phyloP scores from a whole-genome alignment of 345 rosid genomes.

The Pugionium cornutum region DNA sequence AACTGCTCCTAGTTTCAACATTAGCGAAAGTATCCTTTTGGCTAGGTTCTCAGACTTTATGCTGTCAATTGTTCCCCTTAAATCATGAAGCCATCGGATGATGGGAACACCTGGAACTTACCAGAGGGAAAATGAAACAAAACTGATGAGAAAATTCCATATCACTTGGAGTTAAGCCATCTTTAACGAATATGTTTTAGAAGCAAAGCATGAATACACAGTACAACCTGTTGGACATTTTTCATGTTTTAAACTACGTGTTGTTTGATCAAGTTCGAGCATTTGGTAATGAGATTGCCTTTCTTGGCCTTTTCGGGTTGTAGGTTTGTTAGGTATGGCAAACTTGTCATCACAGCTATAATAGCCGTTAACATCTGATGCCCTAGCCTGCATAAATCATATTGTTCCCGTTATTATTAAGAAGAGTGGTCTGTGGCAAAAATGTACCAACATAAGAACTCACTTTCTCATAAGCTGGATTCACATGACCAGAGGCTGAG shows the following conservation, averaged over 20 bases:
- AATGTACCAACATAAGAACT: conserved; percentile 35
- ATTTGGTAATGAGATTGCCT: conserved; percentile 41
- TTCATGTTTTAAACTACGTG: conserved; percentile 17
- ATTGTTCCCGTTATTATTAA: conserved; percentile 8
- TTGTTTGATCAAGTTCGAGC: conserved; percentile 30
- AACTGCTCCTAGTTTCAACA: conserved; percentile 53
- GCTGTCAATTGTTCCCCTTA: conserved; percentile 51
- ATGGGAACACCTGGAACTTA: conserved; percentile 47
- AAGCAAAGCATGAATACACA: not conserved
- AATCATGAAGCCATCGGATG: conserved; percentile 45
- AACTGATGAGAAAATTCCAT: too few relatives aligned
- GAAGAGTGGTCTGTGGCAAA: conserved; percentile 4
- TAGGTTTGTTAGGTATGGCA: conserved; percentile 42
- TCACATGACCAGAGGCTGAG: conserved; percentile 42
- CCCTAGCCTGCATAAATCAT: conserved; percentile 50
- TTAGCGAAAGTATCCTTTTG: conserved; percentile 45
- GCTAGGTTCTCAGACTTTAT: conserved; percentile 40
- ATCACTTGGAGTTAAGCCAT: too few relatives aligned
- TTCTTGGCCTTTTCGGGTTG: conserved; percentile 37
- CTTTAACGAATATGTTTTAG: not conserved
- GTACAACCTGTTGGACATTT: conserved; percentile 34
- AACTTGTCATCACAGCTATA: conserved; percentile 71
- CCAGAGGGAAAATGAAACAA: not conserved
- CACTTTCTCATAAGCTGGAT: conserved; percentile 68
- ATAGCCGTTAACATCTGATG: conserved; percentile 58